Evolutionary conservation across 805 yeast genomes (phyloP).

Genomic region (Saccharomycopsis fermentans): DNA sequence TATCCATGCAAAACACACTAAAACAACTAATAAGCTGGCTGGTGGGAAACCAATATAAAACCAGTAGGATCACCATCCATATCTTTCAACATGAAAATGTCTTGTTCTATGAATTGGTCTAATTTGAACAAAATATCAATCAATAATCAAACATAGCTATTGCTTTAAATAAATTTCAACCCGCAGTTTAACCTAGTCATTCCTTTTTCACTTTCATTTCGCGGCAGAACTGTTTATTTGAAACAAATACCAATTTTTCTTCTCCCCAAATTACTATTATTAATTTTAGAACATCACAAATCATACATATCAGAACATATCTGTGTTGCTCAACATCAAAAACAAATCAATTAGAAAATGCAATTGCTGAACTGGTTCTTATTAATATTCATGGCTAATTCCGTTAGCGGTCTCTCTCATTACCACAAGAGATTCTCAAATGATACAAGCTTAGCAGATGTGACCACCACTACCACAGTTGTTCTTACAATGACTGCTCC

Average conservation of each 20-base stretch:
- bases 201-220: background rate
- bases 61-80: too few species aligned
- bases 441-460: background rate
- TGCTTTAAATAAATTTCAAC: too few species aligned
- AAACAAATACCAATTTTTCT: background rate
- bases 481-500: background rate
- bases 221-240: background rate
- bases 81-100: too few species aligned
- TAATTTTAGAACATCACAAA: too few species aligned
- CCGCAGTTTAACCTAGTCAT: background rate
- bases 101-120: too few species aligned
- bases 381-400: background rate
- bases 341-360: background rate
- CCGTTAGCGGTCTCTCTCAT: background rate
- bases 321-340: too few species aligned
- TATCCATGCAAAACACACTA: background rate
- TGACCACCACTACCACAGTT: constrained; percentile 6
- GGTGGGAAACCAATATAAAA: too few species aligned
- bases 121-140: too few species aligned
- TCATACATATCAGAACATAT: too few species aligned
- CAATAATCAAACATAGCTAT: too few species aligned
- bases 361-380: background rate
- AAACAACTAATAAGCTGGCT: too few species aligned
- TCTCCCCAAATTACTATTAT: too few species aligned
- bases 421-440: constrained; percentile 4